Base-by-base conservation (phyloP, 305 asterid genomes). In the Solanum aculeatissimum region DNA sequence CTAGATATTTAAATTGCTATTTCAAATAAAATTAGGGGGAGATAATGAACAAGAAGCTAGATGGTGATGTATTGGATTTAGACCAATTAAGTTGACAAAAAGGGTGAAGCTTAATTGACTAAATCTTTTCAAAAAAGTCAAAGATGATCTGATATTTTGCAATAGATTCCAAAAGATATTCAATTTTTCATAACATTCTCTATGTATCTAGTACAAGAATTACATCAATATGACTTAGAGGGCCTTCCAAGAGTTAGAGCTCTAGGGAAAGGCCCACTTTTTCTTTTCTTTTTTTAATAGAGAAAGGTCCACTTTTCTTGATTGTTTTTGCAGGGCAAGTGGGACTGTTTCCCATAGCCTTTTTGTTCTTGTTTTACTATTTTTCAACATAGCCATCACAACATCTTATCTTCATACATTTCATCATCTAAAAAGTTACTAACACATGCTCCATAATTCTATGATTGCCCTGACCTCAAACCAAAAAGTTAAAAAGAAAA, bases 21-120 rank as follows among this genome's bases (percentile, higher is more conserved):
- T 75, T 25, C 10, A 25, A 15, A 23, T 19, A 25, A 25, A 75
- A 75, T 15, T 75, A 4, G 3, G 23, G 14, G 62, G 62, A 45
- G 43, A 47, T 47, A 25, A 75, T 4, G 81, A 60, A 81, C 60
- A 81, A 29, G 0, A 81, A 81, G 77, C 43, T 23, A 29, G 47
- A 81, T 43, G 74, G 23, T 58, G 74, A 23, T 58, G n/a, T 21
- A 13, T 58, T 42, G 95, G 93, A 87, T 51, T 21, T 65, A 6
- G 85, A 89, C 93, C 94, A 19, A 84, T 89, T 87, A 69, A 81
- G 84, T 93, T 90, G 97, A 91, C 91, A 25, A 60, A 77, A 51
- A 80, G 65, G 88, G 7, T 58, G 88, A 91, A 85, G 87, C 62
- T 70, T 83, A 83, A 86, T 83, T 92, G 91, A 90, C 89, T 85